These are phyloP conservation scores for Noccaea caerulescens DNA, from an alignment of 345 rosid species.

Conservation along the genomic window DNA sequence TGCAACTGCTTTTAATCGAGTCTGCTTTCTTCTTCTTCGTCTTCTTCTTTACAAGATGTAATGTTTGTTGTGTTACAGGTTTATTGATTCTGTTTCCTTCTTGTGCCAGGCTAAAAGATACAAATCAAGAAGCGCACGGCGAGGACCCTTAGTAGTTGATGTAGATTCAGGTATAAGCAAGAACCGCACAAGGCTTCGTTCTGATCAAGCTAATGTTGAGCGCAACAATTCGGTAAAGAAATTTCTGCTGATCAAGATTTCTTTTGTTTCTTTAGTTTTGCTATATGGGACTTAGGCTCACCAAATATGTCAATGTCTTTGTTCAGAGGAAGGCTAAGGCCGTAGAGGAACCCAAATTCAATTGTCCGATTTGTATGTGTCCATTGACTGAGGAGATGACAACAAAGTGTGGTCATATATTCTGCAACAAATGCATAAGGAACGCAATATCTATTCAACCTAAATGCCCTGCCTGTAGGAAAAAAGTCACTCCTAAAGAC, in stretches of 20 bases:
- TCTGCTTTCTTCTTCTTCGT: constrained; percentile 38
- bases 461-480: constrained; percentile 93
- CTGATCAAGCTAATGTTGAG: constrained; percentile 30
- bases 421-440: constrained; percentile 78
- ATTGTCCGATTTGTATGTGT: constrained; percentile 91
- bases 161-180: constrained; percentile 56
- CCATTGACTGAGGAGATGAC: constrained; percentile 73
- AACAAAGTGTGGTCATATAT: constrained; percentile 96
- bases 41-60: background rate
- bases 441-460: constrained; percentile 58
- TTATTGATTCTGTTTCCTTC: constrained; percentile 25
- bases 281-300: constrained; percentile 26
- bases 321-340: constrained; percentile 38
- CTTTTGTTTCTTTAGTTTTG: background rate
- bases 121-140: constrained; percentile 60
- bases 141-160: constrained; percentile 55
- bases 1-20: constrained; percentile 77
- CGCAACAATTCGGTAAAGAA: constrained; percentile 32
- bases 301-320: background rate
- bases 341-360: constrained; percentile 69
- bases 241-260: background rate
- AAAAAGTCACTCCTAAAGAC: constrained; percentile 60
- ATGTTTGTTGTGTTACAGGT: constrained; percentile 9
- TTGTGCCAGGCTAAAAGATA: constrained; percentile 64
- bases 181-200: constrained; percentile 13